Evolutionary conservation across 768 basidiomycete species (phyloP).

Genomic region (Gloeostereum incarnatum): DNA sequence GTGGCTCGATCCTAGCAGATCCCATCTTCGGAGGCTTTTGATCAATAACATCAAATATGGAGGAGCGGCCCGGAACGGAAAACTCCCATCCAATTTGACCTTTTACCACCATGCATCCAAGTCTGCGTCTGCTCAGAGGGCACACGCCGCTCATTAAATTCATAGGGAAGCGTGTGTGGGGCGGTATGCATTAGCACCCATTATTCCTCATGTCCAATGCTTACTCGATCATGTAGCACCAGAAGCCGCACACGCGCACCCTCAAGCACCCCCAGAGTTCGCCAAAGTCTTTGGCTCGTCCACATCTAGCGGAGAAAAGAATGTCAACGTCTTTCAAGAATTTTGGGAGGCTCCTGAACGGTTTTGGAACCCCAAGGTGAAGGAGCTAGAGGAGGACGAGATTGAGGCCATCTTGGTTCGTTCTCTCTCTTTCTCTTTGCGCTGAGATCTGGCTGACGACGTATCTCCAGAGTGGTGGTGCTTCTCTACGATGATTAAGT

Average conservation of each 20-base stretch:
- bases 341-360: conserved; percentile 65
- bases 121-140: conserved; percentile 24
- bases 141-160: conserved; percentile 59
- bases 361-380: conserved; percentile 43
- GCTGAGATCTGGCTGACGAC: conserved; percentile 2
- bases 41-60: no score
- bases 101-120: conserved; percentile 18
- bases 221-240: conserved; percentile 13
- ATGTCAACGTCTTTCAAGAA: conserved; percentile 20
- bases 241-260: conserved; percentile 47
- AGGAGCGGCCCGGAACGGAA: no score
- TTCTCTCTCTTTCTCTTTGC: conserved; percentile 4
- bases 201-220: background rate
- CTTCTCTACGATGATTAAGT: conserved; percentile 31
- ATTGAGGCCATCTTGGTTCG: conserved; percentile 61
- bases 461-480: conserved; percentile 53
- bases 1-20: no score
- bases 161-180: conserved; percentile 47
- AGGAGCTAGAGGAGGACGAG: conserved; percentile 43
- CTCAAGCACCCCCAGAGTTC: conserved; percentile 56
- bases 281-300: conserved; percentile 26
- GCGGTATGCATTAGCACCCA: conserved; percentile 22
- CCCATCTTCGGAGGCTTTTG: no score
- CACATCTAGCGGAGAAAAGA: conserved; percentile 8
- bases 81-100: background rate